phyloP scores from a whole-genome alignment of 129 eudicot genomes.

The Tanacetum coccineum region DNA sequence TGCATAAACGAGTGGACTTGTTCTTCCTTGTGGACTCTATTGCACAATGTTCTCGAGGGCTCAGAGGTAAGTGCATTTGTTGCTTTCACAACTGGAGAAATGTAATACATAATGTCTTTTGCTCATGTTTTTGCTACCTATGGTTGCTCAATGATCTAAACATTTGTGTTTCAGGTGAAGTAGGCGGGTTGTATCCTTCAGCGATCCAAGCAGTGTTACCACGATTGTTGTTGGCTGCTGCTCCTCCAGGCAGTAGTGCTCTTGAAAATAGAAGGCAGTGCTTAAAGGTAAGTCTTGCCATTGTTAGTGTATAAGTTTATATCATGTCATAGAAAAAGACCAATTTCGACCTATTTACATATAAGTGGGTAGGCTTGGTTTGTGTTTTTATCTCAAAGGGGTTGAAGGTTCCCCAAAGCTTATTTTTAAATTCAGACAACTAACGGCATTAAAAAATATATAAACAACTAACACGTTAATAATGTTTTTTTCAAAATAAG shows the following conservation, averaged over 20 bases:
- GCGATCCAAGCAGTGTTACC: slow-evolving; percentile 71
- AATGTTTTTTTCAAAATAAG: too few species aligned
- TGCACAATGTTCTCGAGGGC: slow-evolving; percentile 82
- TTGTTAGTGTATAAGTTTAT: not conserved
- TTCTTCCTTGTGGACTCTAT: slow-evolving; percentile 97
- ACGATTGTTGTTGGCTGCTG: slow-evolving; percentile 85
- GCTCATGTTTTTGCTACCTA: not conserved
- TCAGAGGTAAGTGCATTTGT: slow-evolving; percentile 52
- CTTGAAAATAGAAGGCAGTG: slow-evolving; percentile 94
- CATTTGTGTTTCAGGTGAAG: slow-evolving; percentile 50
- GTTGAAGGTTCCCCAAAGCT: too few species aligned
- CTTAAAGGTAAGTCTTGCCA: slow-evolving; percentile 51
- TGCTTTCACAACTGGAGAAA: not conserved
- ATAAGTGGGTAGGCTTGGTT: not conserved
- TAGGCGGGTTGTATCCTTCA: slow-evolving; percentile 64
- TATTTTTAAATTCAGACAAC: too few species aligned
- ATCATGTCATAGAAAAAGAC: not conserved
- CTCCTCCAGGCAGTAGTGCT: slow-evolving; percentile 81
- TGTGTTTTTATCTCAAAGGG: not conserved
- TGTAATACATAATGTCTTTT: not conserved
- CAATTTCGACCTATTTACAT: not conserved
- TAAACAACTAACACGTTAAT: too few species aligned
- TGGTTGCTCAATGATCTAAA: not conserved
- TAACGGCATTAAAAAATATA: too few species aligned
- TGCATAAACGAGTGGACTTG: slow-evolving; percentile 78